Evolutionary conservation across 495 filamentous ascomycete species (phyloP), one percentile per base, ranked within the genome.

Genomic region (Neurospora sublineolata): DNA sequence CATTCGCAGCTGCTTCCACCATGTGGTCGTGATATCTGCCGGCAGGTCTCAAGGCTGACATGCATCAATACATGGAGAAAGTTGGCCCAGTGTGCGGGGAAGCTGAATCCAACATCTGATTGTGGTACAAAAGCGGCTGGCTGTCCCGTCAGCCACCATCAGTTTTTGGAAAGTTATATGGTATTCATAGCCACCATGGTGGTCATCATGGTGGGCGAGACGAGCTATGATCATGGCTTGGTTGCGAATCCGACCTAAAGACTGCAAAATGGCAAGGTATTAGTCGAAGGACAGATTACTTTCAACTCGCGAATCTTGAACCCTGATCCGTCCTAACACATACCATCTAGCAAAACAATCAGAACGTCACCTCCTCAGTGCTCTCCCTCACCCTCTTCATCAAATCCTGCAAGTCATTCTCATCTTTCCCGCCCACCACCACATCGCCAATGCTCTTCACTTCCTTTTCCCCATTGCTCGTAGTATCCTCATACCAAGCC

Each of bases 401-500:
- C 72, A 72, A 18, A 68, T 44, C 58, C 46, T 58, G n/a, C 71
- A 79, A 42, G 37, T n/a, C 40, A 64, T 71, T 67, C 52, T 74
- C 72, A 70, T 74, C 74, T 71, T 77, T 72, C 0, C 37, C 76
- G 0, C 78, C 78, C 16, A 79, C 74, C 10, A 76, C 76, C 14
- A 79, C 74, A 70, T 79, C 75, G 6, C 73, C 78, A 60, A 78
- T 72, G 38, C 77, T 78, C 27, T 64, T 9, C 52, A 60, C 52
- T 27, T 33, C 52, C 46, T 58, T 27, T 41, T n/a, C 67, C 20
- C 33, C 42, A 8, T 60, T 18, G 3, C 12, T 68, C n/a, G 69
- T 72, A 4, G 7, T 16, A 64, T 78, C 78, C 69, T 79, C 78
- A 27, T 74, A 79, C 78, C 78, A 79, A 23, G 74, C 75, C 72